Conservation (phyloP, 805 yeast genomes). For the Scheffersomyces ergatensis region DNA sequence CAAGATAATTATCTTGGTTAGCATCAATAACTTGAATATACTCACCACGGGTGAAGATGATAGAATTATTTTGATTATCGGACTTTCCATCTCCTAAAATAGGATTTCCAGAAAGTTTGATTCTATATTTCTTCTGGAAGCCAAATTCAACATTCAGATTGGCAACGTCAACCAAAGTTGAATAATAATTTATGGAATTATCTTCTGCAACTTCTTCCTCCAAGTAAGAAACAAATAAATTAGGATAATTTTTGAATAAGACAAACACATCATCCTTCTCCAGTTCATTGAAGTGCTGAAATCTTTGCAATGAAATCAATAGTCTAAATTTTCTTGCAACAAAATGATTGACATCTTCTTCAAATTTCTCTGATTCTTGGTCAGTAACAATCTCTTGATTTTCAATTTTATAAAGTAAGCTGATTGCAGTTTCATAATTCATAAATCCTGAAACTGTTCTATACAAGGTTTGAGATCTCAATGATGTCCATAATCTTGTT, state of each 20-base stretch:
- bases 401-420: conserved; percentile 66
- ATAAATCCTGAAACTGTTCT: conserved; percentile 82
- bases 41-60: conserved; percentile 89
- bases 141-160: background rate
- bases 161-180: conserved; percentile 50
- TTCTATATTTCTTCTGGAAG: conserved; percentile 40
- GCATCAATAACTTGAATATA: conserved; percentile 95
- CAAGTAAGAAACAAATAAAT: conserved; percentile 53
- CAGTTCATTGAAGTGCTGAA: conserved; percentile 63
- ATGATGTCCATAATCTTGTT: conserved; percentile 85
- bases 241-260: conserved; percentile 72
- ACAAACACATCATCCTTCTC: conserved; percentile 70
- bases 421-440: conserved; percentile 74
- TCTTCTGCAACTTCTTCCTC: conserved; percentile 44
- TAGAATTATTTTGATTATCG: conserved; percentile 88
- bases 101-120: conserved; percentile 89
- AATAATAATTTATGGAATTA: conserved; percentile 49
- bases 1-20: conserved; percentile 92
- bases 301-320: conserved; percentile 86
- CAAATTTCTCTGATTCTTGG: conserved; percentile 8
- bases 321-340: conserved; percentile 78
- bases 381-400: conserved; percentile 44
- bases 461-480: conserved; percentile 79
- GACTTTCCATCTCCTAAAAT: conserved; percentile 96
- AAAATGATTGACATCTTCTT: conserved; percentile 35